A percentile compares a stretch with the other conserved stretches of the same genome.
phyloP scores from a whole-genome alignment of 495 filamentous ascomycete species.

The Tuber brumale region DNA sequence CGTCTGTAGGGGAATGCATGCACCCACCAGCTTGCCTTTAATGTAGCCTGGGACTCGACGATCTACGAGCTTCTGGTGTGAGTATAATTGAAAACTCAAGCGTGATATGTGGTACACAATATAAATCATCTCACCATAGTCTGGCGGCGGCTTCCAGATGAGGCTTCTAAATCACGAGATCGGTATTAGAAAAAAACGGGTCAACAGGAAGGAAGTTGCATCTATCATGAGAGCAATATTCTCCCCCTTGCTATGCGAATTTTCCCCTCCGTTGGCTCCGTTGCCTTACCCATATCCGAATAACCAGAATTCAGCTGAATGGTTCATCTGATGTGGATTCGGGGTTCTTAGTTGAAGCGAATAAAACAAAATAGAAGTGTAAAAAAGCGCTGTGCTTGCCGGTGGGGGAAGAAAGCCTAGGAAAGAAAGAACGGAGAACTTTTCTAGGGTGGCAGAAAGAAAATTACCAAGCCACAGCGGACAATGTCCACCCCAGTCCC shows the following conservation, averaged over 20 bases:
- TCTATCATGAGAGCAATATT: slow-evolving; percentile 7
- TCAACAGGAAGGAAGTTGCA: slow-evolving; percentile 18
- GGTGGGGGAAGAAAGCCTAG: slow-evolving; percentile 12
- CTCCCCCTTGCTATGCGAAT: not conserved
- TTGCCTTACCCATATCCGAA: slow-evolving; percentile 78
- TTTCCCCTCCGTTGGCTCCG: slow-evolving; percentile 7
- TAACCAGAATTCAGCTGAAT: slow-evolving; percentile 65
- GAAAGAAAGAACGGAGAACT: slow-evolving; percentile 16
- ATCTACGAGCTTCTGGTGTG: slow-evolving; percentile 49
- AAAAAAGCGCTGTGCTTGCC: slow-evolving; percentile 1
- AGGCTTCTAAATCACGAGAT: slow-evolving; percentile 59
- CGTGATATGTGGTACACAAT: slow-evolving; percentile 7
- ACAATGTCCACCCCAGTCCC: slow-evolving; percentile 5
- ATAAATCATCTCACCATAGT: slow-evolving; percentile 62
- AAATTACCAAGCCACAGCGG: not conserved
- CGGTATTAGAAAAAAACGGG: slow-evolving; percentile 19
- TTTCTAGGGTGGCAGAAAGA: not conserved
- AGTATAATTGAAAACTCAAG: slow-evolving; percentile 16
- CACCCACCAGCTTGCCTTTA: slow-evolving; percentile 35
- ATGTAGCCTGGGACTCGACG: slow-evolving; percentile 84
- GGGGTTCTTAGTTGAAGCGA: slow-evolving; percentile 8
- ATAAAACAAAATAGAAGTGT: slow-evolving; percentile 7
- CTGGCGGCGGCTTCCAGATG: slow-evolving; percentile 97
- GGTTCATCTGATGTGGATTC: slow-evolving; percentile 18
- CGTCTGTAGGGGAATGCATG: not conserved